Evolutionary conservation across 176 grass and related monocot species (phyloP).

Genomic region (Lolium rigidum): DNA sequence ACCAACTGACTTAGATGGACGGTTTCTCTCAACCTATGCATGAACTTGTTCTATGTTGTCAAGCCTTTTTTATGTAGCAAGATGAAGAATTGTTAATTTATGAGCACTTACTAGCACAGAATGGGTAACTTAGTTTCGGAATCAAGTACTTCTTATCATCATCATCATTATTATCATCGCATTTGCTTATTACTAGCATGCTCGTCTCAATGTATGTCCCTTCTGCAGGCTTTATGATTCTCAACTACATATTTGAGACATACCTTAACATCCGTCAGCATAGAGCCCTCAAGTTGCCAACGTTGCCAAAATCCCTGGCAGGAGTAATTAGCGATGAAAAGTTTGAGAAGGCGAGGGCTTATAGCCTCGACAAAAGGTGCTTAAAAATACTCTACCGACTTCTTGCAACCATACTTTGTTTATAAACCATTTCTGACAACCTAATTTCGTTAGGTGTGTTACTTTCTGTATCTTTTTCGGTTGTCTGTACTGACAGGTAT

Average conservation of each 20-base stretch:
- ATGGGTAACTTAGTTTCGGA: conserved; percentile 2
- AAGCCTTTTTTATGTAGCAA: background rate
- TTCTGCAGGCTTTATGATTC: conserved; percentile 94
- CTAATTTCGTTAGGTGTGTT: conserved; percentile 12
- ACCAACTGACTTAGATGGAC: background rate
- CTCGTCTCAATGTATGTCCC: background rate
- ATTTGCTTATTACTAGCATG: conserved; percentile 18
- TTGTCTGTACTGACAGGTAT: conserved; percentile 22
- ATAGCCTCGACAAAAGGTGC: conserved; percentile 98
- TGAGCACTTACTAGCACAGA: conserved; percentile 1
- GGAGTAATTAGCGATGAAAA: conserved; percentile 89
- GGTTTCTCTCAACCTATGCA: background rate
- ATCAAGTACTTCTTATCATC: conserved; percentile 4
- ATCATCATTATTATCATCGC: conserved; percentile 3
- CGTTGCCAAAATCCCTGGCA: conserved; percentile 70
- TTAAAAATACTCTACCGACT: background rate
- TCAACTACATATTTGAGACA: conserved; percentile 94
- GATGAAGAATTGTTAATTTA: conserved; percentile 5
- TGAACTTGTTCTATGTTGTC: conserved; percentile 3
- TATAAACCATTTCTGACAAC: conserved; percentile 6
- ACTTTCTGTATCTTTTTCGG: background rate
- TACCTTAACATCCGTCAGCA: conserved; percentile 94
- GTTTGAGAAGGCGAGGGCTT: conserved; percentile 79
- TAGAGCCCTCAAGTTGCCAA: conserved; percentile 69
- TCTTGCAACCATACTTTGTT: conserved; percentile 27